Evolutionary conservation across 495 filamentous ascomycete species (phyloP).

Genomic region (Patellaria atrata): DNA sequence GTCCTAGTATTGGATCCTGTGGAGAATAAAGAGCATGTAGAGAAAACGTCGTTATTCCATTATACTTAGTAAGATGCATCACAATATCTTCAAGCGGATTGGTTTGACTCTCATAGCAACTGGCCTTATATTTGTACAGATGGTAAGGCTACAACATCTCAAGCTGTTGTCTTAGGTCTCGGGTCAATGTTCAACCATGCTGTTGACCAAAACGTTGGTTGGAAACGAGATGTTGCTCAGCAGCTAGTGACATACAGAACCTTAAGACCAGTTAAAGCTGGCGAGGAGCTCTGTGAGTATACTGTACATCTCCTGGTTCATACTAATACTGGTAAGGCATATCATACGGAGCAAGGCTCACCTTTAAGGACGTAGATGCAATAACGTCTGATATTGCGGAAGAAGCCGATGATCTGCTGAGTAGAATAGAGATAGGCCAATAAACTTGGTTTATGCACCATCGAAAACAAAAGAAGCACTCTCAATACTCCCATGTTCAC

Average conservation of each 20-base stretch:
- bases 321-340: conserved; percentile 26
- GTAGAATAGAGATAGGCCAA: conserved; percentile 21
- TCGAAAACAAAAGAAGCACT: neutral
- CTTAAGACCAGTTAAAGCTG: conserved; percentile 33
- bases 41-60: conserved; percentile 36
- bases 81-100: neutral
- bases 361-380: conserved; percentile 37
- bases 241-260: conserved; percentile 35
- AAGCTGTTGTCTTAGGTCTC: conserved; percentile 42
- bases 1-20: conserved; percentile 34
- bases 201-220: conserved; percentile 38
- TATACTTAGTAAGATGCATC: conserved; percentile 41
- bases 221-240: conserved; percentile 32
- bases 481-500: neutral
- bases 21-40: conserved; percentile 35
- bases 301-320: neutral
- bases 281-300: conserved; percentile 37
- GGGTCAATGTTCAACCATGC: conserved; percentile 48
- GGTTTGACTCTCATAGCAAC: conserved; percentile 22
- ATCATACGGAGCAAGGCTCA: conserved; percentile 37
- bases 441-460: neutral
- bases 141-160: conserved; percentile 19
- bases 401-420: conserved; percentile 18
- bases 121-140: conserved; percentile 23
- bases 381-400: neutral